These are phyloP conservation scores for Yamadazyma blattariae DNA, from an alignment of 1,139 yeast species.

Conservation along the genomic window DNA sequence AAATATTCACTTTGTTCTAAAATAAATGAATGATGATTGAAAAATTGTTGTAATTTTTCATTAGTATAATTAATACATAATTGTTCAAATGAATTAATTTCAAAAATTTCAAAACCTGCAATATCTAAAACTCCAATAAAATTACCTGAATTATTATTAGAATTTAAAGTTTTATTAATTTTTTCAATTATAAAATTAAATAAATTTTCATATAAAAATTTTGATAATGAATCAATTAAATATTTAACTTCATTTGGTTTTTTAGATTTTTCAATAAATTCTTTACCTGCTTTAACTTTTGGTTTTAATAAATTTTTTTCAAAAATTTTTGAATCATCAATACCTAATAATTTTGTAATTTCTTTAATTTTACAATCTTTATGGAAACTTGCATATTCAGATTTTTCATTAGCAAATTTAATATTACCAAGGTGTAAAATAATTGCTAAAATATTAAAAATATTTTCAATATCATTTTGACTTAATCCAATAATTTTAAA, in stretches of 20 bases:
- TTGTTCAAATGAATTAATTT: conserved; percentile 90
- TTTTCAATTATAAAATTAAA: conserved; percentile 76
- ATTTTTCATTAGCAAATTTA: conserved; percentile 64
- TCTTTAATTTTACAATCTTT: conserved; percentile 51
- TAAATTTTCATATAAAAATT: conserved; percentile 78
- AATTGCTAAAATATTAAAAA: conserved; percentile 69
- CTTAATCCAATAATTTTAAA: conserved; percentile 73
- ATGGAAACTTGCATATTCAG: conserved; percentile 79
- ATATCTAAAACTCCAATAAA: conserved; percentile 94
- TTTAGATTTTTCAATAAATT: conserved; percentile 76
- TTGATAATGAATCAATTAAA: conserved; percentile 84
- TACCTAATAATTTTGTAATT: conserved; percentile 64
- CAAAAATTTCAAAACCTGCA: conserved; percentile 96
- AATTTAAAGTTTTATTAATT: conserved; percentile 67
- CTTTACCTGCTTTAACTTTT: conserved; percentile 88
- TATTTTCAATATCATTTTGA: conserved; percentile 50
- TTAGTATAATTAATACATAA: conserved; percentile 95
- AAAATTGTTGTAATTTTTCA: conserved; percentile 93
- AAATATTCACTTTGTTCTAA: conserved; percentile 94
- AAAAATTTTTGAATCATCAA: conserved; percentile 55
- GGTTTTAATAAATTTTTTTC: conserved; percentile 65
- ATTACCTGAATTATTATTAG: conserved; percentile 28
- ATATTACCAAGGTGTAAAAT: conserved; percentile 86
- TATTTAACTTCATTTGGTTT: conserved; percentile 78
- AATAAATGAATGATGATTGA: conserved; percentile 96